Conservation (phyloP, 2,329 filamentous ascomycete species). For the Annulohypoxylon truncatum region DNA sequence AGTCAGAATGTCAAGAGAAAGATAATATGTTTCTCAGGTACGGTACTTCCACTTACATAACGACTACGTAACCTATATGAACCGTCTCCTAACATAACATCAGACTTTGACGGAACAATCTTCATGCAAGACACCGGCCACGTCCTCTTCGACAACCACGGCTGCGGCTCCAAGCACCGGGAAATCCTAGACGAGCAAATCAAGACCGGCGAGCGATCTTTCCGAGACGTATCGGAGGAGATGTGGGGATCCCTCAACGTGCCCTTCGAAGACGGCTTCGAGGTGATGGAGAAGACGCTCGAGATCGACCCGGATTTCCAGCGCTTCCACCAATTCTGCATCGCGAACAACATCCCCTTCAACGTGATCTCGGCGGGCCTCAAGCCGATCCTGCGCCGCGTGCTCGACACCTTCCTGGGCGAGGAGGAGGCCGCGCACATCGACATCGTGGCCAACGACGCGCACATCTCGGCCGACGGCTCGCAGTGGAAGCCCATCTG, state of each 20-base stretch:
- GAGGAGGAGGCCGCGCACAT: conserved; percentile 69
- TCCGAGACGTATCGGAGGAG: conserved; percentile 77
- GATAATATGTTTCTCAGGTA: conserved; percentile 70
- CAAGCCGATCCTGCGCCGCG: conserved; percentile 70
- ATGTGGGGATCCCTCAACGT: conserved; percentile 76
- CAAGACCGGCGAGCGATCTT: conserved; percentile 72
- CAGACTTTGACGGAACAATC: conserved; percentile 78
- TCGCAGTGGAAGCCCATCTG: conserved; percentile 73
- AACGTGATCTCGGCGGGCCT: conserved; percentile 76
- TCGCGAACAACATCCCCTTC: conserved; percentile 72
- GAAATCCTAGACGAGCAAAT: conserved; percentile 71
- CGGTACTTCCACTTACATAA: conserved; percentile 13
- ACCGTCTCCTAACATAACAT: conserved; percentile 27
- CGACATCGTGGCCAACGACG: conserved; percentile 76
- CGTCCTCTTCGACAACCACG: conserved; percentile 73
- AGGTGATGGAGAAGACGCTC: conserved; percentile 70
- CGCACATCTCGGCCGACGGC: conserved; percentile 67
- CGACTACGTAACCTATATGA: background rate
- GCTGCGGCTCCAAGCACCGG: conserved; percentile 68
- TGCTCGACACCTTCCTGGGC: conserved; percentile 73
- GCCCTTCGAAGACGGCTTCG: conserved; percentile 75
- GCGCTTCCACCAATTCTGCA: conserved; percentile 73
- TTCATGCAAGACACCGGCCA: conserved; percentile 79
- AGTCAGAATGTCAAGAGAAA: conserved; percentile 58
- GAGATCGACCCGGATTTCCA: conserved; percentile 73